Evolutionary conservation across 176 grass and related monocot species (phyloP).

Genomic region (Canna indica): DNA sequence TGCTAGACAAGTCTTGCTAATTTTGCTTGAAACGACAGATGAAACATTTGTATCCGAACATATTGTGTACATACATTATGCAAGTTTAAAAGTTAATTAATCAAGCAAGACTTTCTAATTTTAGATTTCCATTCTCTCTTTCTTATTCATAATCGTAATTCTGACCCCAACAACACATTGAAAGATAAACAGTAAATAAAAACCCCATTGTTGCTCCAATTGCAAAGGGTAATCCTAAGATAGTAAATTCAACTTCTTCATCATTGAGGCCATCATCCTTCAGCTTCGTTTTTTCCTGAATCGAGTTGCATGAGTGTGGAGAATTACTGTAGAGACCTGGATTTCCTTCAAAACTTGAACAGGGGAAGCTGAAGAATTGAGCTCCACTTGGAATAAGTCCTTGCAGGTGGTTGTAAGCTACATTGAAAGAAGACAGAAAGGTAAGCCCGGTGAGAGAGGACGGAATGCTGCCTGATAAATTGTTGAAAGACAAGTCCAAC

Average conservation of each 20-base stretch:
- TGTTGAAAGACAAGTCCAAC: slow-evolving; percentile 3
- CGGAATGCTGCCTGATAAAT: slow-evolving; percentile 1
- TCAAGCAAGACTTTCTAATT: too few relatives aligned
- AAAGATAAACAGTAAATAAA: background rate
- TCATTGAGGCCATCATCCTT: background rate
- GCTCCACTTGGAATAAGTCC: background rate
- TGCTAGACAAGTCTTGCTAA: too few relatives aligned
- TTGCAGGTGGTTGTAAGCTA: background rate
- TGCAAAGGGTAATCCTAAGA: background rate
- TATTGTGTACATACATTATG: too few relatives aligned
- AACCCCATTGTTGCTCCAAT: background rate
- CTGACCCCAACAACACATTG: background rate
- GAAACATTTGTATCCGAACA: too few relatives aligned
- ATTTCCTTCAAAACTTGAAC: slow-evolving; percentile 3
- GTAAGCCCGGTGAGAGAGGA: background rate
- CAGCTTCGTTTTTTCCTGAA: background rate
- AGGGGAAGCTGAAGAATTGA: slow-evolving; percentile 1
- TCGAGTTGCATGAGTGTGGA: background rate
- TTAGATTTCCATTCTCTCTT: too few relatives aligned
- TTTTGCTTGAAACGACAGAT: too few relatives aligned
- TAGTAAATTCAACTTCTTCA: background rate
- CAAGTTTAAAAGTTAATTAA: too few relatives aligned
- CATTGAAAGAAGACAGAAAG: background rate
- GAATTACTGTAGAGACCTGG: background rate
- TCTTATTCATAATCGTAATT: background rate